Conservation (phyloP, 2,329 filamentous ascomycete genomes). For the Ceratocystis variospora region DNA sequence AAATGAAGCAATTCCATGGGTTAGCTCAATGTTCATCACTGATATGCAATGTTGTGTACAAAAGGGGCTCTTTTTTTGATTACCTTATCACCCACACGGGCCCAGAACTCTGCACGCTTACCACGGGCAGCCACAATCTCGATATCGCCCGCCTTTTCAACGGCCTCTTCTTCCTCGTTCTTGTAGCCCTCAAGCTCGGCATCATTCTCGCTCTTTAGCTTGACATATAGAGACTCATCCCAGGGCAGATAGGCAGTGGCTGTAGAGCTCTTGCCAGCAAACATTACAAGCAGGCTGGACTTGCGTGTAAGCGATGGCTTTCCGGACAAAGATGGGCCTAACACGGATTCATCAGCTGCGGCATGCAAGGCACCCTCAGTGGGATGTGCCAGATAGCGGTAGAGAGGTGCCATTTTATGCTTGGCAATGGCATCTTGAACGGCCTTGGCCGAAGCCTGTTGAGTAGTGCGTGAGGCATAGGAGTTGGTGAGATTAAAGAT, state of each 20-base stretch:
- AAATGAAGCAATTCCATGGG: background rate
- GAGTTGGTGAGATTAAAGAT: constrained; percentile 79
- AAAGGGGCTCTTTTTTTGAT: constrained; percentile 16
- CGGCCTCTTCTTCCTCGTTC: constrained; percentile 84
- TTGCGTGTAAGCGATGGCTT: constrained; percentile 49
- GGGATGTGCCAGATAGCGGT: constrained; percentile 71
- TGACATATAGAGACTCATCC: constrained; percentile 79
- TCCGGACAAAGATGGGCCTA: constrained; percentile 23
- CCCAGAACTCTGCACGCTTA: constrained; percentile 93
- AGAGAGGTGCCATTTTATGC: constrained; percentile 78
- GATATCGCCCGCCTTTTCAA: constrained; percentile 90
- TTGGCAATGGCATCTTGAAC: constrained; percentile 71
- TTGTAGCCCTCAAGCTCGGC: constrained; percentile 61
- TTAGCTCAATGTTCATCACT: background rate
- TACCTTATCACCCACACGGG: constrained; percentile 91
- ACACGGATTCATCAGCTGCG: constrained; percentile 35
- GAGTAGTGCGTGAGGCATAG: constrained; percentile 49
- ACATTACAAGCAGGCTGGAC: constrained; percentile 58
- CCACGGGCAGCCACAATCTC: constrained; percentile 85
- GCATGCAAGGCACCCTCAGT: constrained; percentile 69
- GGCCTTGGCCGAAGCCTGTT: constrained; percentile 57
- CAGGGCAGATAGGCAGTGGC: constrained; percentile 61
- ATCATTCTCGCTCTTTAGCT: constrained; percentile 63
- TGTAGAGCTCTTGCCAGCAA: constrained; percentile 55
- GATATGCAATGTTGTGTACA: too few relatives aligned